These are phyloP conservation scores for Rhododendron ovatum DNA, from an alignment of 148 eudicot species.

Conservation along the genomic window DNA sequence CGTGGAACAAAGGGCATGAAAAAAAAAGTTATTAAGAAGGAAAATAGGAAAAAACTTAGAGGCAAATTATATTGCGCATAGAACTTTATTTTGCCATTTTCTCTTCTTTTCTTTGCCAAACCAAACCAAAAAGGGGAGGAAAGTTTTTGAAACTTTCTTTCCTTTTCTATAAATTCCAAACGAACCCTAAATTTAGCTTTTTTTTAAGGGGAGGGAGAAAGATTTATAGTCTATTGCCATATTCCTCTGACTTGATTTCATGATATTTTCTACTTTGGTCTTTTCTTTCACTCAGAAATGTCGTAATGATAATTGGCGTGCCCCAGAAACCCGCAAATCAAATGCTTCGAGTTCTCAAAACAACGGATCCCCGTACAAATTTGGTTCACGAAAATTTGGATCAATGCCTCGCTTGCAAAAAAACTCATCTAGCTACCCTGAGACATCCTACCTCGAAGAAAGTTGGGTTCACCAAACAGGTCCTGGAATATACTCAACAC, in stretches of 20 bases:
- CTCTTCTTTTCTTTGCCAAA: too few species aligned
- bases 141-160: too few species aligned
- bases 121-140: too few species aligned
- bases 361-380: not conserved
- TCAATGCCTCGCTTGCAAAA: slow-evolving; percentile 5
- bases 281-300: slow-evolving; percentile 3
- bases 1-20: too few species aligned
- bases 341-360: not conserved
- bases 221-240: not conserved
- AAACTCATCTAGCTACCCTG: not conserved
- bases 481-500: not conserved
- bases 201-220: not conserved
- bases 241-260: not conserved
- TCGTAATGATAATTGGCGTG: slow-evolving; percentile 15
- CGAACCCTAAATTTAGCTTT: not conserved
- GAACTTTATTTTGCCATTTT: too few species aligned
- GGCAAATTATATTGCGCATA: too few species aligned
- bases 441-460: not conserved
- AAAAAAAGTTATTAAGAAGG: too few species aligned
- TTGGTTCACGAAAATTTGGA: slow-evolving; percentile 6
- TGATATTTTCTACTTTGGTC: not conserved
- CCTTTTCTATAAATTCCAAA: too few species aligned
- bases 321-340: not conserved
- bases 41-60: too few species aligned
- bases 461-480: not conserved